A percentile compares a stretch with the other conserved stretches of the same genome.
These are phyloP conservation scores for Plasmopara halstedii DNA, from an alignment of 352 stramenopile genomes.

Conservation along the genomic window DNA sequence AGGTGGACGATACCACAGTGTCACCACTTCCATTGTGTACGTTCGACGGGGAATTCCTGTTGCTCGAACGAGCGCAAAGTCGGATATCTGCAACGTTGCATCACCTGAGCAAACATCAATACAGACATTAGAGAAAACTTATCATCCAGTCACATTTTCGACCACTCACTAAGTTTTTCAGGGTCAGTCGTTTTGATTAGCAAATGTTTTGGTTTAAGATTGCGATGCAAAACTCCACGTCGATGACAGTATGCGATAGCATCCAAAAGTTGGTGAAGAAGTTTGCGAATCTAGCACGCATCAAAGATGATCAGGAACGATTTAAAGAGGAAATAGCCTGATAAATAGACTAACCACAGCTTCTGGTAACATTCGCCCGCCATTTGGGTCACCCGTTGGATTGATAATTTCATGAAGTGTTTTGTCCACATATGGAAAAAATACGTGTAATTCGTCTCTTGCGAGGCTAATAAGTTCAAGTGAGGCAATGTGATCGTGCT, in stretches of 20 bases:
- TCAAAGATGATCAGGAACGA: not conserved
- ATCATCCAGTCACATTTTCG: not conserved
- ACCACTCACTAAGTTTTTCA: slow-evolving; percentile 43
- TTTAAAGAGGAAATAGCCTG: not conserved
- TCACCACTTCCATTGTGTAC: slow-evolving; percentile 89
- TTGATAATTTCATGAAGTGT: slow-evolving; percentile 89
- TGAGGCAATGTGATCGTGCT: slow-evolving; percentile 83
- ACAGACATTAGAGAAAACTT: not conserved
- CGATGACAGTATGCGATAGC: slow-evolving; percentile 85
- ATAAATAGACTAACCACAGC: slow-evolving; percentile 41
- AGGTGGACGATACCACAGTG: slow-evolving; percentile 86
- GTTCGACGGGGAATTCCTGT: slow-evolving; percentile 80
- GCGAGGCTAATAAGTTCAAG: slow-evolving; percentile 84
- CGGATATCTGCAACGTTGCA: slow-evolving; percentile 72
- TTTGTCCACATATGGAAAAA: slow-evolving; percentile 88
- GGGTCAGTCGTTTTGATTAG: slow-evolving; percentile 71
- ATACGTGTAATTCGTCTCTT: slow-evolving; percentile 83
- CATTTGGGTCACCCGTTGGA: slow-evolving; percentile 73
- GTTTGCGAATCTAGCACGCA: slow-evolving; percentile 44
- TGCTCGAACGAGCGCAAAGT: slow-evolving; percentile 85
- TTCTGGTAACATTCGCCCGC: slow-evolving; percentile 66
- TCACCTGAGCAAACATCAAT: slow-evolving; percentile 27
- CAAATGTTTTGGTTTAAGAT: slow-evolving; percentile 87
- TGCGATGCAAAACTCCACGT: slow-evolving; percentile 82
- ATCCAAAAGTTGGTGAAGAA: slow-evolving; percentile 84